Base-by-base conservation (phyloP, 2,329 filamentous ascomycete genomes). In the Oidium heveae region DNA sequence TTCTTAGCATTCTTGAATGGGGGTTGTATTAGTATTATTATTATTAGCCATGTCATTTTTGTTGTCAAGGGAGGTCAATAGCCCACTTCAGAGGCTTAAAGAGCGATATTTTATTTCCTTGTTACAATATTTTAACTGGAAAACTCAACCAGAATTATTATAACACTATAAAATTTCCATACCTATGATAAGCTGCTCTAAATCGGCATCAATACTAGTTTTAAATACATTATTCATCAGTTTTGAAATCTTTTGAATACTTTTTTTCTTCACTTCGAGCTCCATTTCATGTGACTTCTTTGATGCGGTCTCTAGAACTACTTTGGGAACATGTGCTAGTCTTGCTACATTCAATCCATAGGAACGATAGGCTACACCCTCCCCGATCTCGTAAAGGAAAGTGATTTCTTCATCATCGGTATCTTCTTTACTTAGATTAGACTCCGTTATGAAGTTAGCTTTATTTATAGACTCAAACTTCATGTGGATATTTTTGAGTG, bases 291-390 rank as follows among this genome's bases (percentile, higher is more conserved):
- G 71, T 57, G 86, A 93, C 69, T 93, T 91, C 50, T 72, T 69
- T n/a, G 76, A 78, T 2, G 91, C 91, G 24, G 86, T 72, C 28
- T 88, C 84, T 36, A 96, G 72, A 18, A 96, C 77, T 55, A 76
- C 72, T 56, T 75, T 74, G 0, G 89, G 87, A 44, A 98, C 75
- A 53, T 81, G 81, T 2, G 91, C 91, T 54, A 98, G 69, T 49
- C 85, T 74, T 15, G 91, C 91, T 22, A 96, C 91, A 66, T 96
- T 96, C 56, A 98, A 66, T 0, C 93, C 91, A 66, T 98, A 98
- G 18, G 85, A 93, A 5, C 91, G 76, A 71, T 96, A 88, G 9
- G 91, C 89, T 12, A 94, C 85, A 12, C 91, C 91, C 59, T 91
- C 85, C 0, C 78, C 83, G 1, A 95, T 82, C 65, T 95, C 86